Base-by-base conservation (phyloP, 2,329 filamentous ascomycete species). In the Fulvia fulva region DNA sequence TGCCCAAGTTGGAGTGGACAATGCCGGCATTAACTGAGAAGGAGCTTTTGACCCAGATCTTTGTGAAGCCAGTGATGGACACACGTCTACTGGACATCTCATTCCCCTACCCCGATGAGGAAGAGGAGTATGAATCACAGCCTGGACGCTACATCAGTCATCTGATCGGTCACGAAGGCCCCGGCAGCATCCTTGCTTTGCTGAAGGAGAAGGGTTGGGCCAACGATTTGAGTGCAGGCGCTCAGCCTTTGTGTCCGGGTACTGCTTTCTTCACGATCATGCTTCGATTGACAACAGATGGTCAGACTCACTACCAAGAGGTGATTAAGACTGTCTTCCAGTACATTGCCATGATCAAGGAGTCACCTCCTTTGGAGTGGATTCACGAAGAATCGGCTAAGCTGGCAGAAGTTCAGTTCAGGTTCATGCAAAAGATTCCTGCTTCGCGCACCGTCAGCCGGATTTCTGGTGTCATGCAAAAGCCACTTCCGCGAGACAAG, bases 41-140 rank as follows among this genome's bases (percentile, higher is more conserved):
- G 12, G 81, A 90, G 68, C 76, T 89, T 59, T 76, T 78, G 53
- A 88, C 85, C 34, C 88, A 93, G 72, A 85, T 89, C 53, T 96
- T 93, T 71, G 90, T 89, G 25, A 96, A 94, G 76, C 92, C 92
- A 0, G 91, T 97, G 45, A 92, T 95, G 86, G 91, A 97, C 63
- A 87, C 86, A 19, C 83, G 90, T 56, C 87, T 88, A 53, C 76
- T 97, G 61, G 89, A 89, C 60, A 82, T 97, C 47, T 86, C 84
- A 61, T 96, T 97, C 71, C 87, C 90, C 1, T 95, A 91, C 71
- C 82, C 91, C 19, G 91, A 96, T 63, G 91, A 96, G 71, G 90
- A 95, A 64, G 74, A 83, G 0, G 78, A 91, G 59, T 93, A 85
- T 72, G 88, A 92, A 69, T 86, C 87, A 7, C 89, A 94, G 64